Evolutionary conservation across 2,329 filamentous ascomycete species (phyloP).

Genomic region (Neodidymelliopsis sp.): DNA sequence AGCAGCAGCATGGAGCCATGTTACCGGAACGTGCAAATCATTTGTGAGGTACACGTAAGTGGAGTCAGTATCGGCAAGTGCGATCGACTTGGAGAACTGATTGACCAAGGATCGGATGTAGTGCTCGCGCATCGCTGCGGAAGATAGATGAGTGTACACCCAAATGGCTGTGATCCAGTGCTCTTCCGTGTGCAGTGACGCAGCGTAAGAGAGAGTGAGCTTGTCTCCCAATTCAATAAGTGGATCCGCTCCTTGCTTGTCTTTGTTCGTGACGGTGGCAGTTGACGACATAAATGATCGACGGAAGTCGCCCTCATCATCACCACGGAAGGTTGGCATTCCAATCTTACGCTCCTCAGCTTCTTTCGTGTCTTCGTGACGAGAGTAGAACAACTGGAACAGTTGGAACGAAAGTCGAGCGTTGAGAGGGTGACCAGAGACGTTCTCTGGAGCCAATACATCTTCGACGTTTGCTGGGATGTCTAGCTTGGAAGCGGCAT

Average conservation of each 20-base stretch:
- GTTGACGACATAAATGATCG: conserved; percentile 42
- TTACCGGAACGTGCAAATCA: conserved; percentile 72
- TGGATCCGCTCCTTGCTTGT: conserved; percentile 61
- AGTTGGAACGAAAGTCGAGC: conserved; percentile 86
- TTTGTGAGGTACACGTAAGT: conserved; percentile 67
- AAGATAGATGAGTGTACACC: conserved; percentile 78
- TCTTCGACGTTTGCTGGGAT: conserved; percentile 65
- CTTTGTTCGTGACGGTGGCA: conserved; percentile 44
- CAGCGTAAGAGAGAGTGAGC: conserved; percentile 60
- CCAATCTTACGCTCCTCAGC: conserved; percentile 37
- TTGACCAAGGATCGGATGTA: conserved; percentile 71
- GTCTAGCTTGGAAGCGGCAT: conserved; percentile 64
- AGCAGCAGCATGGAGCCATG: conserved; percentile 88
- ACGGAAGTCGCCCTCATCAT: conserved; percentile 22
- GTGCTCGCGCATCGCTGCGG: conserved; percentile 69
- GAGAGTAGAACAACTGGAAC: conserved; percentile 62
- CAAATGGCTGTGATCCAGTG: conserved; percentile 66
- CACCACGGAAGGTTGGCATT: conserved; percentile 41
- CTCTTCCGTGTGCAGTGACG: conserved; percentile 44
- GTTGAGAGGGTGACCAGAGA: conserved; percentile 76
- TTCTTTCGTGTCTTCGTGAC: conserved; percentile 35
- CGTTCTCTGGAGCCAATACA: conserved; percentile 77
- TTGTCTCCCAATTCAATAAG: conserved; percentile 65
- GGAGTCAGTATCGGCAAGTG: conserved; percentile 62
- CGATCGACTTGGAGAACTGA: conserved; percentile 69